These are phyloP conservation scores for Vanrija sp. DNA, from an alignment of 1,284 basidiomycete species.

Conservation along the genomic window DNA sequence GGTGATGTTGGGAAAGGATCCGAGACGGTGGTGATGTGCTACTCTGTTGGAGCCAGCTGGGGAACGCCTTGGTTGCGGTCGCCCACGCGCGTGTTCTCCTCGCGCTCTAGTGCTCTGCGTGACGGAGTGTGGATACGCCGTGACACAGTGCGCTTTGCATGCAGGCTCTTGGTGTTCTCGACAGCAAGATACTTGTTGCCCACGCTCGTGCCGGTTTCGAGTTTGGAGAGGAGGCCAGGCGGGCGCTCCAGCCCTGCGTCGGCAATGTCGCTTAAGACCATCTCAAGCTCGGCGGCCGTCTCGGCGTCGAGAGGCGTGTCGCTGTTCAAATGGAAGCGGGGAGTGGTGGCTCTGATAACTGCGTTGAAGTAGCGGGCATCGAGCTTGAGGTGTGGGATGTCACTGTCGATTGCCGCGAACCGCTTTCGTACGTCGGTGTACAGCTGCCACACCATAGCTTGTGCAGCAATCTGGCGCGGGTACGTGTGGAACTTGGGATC, in stretches of 20 bases:
- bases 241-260: constrained; percentile 7
- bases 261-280: constrained; percentile 5
- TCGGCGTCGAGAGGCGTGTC: neutral
- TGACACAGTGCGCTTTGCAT: no score
- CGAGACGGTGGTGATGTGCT: no score
- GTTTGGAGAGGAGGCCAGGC: constrained; percentile 6
- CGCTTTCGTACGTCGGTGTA: neutral
- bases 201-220: neutral
- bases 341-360: constrained; percentile 9
- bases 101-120: no score
- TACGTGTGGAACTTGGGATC: no score
- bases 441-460: constrained; percentile 4
- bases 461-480: neutral
- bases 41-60: no score
- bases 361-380: constrained; percentile 22
- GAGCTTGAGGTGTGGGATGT: neutral
- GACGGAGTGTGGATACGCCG: no score
- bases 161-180: neutral
- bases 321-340: constrained; percentile 2
- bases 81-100: no score
- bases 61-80: no score
- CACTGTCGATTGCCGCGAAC: neutral
- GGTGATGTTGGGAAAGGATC: no score
- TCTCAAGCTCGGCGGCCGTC: neutral
- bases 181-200: neutral